phyloP scores from a whole-genome alignment of 495 filamentous ascomycete genomes.

The Penicillium riverlandense region DNA sequence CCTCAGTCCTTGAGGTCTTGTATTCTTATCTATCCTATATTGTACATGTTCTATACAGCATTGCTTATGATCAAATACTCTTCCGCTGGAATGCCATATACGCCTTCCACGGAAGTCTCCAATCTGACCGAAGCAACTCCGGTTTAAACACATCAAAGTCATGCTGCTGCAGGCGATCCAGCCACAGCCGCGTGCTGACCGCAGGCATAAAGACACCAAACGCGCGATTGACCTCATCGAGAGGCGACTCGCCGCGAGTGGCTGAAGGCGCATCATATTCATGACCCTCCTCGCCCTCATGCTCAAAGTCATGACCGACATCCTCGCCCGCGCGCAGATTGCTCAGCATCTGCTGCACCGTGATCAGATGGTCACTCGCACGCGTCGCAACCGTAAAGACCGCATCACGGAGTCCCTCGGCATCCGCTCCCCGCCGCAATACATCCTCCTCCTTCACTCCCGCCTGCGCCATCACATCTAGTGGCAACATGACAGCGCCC shows the following conservation, averaged over 20 bases:
- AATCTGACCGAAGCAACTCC: conserved; percentile 61
- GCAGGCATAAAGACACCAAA: conserved; percentile 78
- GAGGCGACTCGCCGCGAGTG: conserved; percentile 25
- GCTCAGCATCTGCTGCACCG: conserved; percentile 82
- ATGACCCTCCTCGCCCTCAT: conserved; percentile 71
- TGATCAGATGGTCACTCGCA: conserved; percentile 92
- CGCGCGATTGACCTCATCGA: conserved; percentile 52
- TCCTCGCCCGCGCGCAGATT: conserved; percentile 64
- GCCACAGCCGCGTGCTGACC: conserved; percentile 69
- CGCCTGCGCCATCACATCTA: conserved; percentile 81
- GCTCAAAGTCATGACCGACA: conserved; percentile 80
- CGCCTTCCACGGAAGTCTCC: conserved; percentile 82
- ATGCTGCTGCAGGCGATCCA: conserved; percentile 63
- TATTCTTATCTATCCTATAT: conserved; percentile 3
- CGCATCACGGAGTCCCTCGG: conserved; percentile 75
- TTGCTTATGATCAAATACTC: conserved; percentile 40
- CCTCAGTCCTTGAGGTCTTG: conserved; percentile 3
- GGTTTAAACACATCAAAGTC: conserved; percentile 78
- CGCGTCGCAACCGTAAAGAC: conserved; percentile 88
- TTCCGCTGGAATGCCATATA: conserved; percentile 62
- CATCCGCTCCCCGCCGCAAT: conserved; percentile 67
- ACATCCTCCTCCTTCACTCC: conserved; percentile 84
- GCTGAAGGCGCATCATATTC: conserved; percentile 38
- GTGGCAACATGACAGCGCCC: conserved; percentile 67
- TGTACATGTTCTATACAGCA: conserved; percentile 17